Evolutionary conservation across 2,329 filamentous ascomycete genomes (phyloP).

Genomic region (Arthrobotrys pseudoclavata): DNA sequence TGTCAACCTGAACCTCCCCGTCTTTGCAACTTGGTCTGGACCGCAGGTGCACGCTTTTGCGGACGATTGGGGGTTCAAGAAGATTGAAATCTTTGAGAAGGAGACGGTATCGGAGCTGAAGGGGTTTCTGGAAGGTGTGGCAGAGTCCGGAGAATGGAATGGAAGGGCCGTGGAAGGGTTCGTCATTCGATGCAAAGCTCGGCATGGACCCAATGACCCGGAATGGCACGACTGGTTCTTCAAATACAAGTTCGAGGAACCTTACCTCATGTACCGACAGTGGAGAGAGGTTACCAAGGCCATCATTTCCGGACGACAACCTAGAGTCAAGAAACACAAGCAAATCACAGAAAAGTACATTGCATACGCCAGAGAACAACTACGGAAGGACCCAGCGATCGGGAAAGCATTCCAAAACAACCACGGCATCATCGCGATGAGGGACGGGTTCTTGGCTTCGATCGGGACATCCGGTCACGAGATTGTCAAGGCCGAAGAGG

Average conservation of each 20-base stretch:
- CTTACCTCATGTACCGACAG: constrained; percentile 97
- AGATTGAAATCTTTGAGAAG: constrained; percentile 83
- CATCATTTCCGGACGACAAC: constrained; percentile 80
- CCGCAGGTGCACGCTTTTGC: constrained; percentile 89
- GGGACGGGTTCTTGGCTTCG: constrained; percentile 86
- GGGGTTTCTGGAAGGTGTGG: constrained; percentile 83
- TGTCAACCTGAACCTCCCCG: constrained; percentile 93
- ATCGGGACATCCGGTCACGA: constrained; percentile 89
- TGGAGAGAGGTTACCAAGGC: constrained; percentile 98
- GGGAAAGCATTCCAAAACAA: constrained; percentile 83
- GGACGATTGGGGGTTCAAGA: constrained; percentile 91
- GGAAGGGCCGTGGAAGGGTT: constrained; percentile 97
- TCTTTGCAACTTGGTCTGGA: constrained; percentile 89
- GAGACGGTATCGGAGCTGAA: constrained; percentile 81
- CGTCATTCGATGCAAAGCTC: constrained; percentile 87
- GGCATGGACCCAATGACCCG: constrained; percentile 68
- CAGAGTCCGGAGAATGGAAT: constrained; percentile 88
- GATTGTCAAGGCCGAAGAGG: constrained; percentile 66
- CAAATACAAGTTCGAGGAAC: constrained; percentile 99
- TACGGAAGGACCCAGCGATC: constrained; percentile 77
- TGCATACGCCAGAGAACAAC: constrained; percentile 79
- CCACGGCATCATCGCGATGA: constrained; percentile 92
- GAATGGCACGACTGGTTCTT: constrained; percentile 96
- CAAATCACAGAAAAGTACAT: constrained; percentile 94
- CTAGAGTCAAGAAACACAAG: constrained; percentile 86